Conservation (phyloP, 2,329 filamentous ascomycete genomes). For the Grosmannia serpens region DNA sequence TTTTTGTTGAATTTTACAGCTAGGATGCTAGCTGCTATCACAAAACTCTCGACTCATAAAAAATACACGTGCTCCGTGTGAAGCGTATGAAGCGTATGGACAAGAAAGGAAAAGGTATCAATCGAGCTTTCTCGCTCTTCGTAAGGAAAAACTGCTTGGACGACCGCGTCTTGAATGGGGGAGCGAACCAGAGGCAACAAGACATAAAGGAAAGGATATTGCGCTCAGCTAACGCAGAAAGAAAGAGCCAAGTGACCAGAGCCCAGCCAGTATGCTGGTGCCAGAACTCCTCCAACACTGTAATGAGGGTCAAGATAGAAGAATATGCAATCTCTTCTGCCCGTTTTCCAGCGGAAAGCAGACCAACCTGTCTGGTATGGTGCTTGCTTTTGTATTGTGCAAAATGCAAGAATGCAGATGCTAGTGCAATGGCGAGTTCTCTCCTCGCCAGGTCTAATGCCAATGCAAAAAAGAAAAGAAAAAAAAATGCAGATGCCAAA, state of each 20-base stretch:
- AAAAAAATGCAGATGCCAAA: neutral
- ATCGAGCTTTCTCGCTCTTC: neutral
- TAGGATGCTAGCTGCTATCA: neutral
- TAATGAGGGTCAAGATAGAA: neutral
- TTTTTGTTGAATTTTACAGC: neutral
- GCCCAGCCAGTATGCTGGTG: neutral
- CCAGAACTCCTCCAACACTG: neutral
- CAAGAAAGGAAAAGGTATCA: constrained; percentile 1
- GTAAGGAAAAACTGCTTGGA: neutral
- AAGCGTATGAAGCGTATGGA: neutral
- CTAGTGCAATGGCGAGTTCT: neutral
- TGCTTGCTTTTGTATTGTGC: neutral
- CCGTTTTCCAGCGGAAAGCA: neutral
- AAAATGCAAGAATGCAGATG: neutral
- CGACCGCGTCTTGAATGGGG: neutral
- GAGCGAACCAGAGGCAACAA: neutral
- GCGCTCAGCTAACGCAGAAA: neutral
- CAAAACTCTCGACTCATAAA: neutral
- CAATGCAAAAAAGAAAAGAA: neutral
- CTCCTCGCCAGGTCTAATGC: neutral
- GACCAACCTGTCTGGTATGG: neutral
- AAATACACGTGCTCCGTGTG: neutral
- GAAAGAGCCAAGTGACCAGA: neutral
- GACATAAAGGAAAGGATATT: neutral
- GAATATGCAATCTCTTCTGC: neutral